Evolutionary conservation across 2,329 filamentous ascomycete genomes (phyloP), one percentile per base, ranked within the genome.

Genomic region (Pseudogymnoascus sp.): DNA sequence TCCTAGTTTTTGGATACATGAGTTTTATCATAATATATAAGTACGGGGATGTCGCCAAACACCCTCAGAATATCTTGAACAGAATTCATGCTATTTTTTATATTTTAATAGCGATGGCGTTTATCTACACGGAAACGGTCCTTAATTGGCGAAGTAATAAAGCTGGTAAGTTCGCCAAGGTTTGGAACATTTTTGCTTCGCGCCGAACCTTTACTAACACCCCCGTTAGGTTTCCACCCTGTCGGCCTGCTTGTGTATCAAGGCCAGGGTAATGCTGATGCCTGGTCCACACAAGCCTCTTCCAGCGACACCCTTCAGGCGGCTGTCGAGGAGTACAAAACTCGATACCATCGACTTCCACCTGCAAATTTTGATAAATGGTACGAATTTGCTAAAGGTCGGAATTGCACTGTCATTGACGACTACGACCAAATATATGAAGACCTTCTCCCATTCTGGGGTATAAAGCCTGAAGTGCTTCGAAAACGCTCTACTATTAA

Each of bases 361-460:
- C 66, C 66, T 15, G 66, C 66, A 30, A 62, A 66, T 33, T 68
- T 68, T 35, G 66, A 68, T 28, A 67, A 64, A 63, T 73, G 71
- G 71, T 72, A 68, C 63, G 66, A 66, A 22, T 72, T 69, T 62
- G 72, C 72, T 4, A 66, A 65, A 22, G 64, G 67, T 35, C 62
- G 67, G 14, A 63, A 68, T 6, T 68, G 69, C 25, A 60, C 67
- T 43, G 68, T 70, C 41, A 66, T 72, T 7, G 69, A 72, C 43
- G 68, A 71, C 57, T 72, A 70, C 60, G 69, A 69, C 60, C 70
- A 71, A 57, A 71, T 72, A 22, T 60, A 67, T 38, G 61, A 70
- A 33, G 70, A 72, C 61, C 62, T 72, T 6, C 61, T 70, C 25
- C 71, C 71, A 8, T 72, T 70, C 57, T 72, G 70, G 68, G 68